phyloP scores from a whole-genome alignment of 2,329 filamentous ascomycete genomes.

The Pochonia chlamydosporia region DNA sequence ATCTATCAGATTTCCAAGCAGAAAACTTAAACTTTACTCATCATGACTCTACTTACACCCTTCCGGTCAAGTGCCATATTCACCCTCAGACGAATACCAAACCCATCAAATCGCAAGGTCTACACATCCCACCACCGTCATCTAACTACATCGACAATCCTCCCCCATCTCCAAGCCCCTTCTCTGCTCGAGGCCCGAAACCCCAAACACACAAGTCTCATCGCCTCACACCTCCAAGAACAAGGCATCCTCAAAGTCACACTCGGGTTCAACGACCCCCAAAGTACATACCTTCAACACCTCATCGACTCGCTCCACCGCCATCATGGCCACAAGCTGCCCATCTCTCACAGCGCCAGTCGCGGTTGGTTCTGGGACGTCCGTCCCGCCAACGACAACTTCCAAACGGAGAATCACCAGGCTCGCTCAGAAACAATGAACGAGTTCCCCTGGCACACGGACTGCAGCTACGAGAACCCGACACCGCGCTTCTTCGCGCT shows the following conservation, averaged over 20 bases:
- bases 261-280: conserved; percentile 24
- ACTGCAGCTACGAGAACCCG: conserved; percentile 34
- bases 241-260: conserved; percentile 30
- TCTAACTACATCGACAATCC: no score
- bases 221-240: neutral
- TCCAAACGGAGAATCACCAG: conserved; percentile 24
- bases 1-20: no score
- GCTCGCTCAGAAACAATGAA: conserved; percentile 36
- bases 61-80: no score
- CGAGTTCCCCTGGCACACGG: conserved; percentile 37
- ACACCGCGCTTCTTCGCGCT: conserved; percentile 34
- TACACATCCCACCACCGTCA: no score
- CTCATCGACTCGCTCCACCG: conserved; percentile 27
- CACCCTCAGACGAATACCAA: no score
- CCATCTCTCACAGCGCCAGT: conserved; percentile 33
- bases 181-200: neutral
- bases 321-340: conserved; percentile 27
- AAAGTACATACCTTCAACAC: conserved; percentile 27
- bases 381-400: conserved; percentile 21
- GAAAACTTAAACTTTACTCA: no score
- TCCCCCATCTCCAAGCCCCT: neutral
- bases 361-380: conserved; percentile 41
- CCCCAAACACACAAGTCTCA: neutral
- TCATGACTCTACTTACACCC: no score
- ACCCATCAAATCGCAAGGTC: no score